Percentiles rank a stretch among this genome's conserved stretches.
phyloP scores from a whole-genome alignment of 2,329 filamentous ascomycete genomes.

The Cladosporium colombiae region DNA sequence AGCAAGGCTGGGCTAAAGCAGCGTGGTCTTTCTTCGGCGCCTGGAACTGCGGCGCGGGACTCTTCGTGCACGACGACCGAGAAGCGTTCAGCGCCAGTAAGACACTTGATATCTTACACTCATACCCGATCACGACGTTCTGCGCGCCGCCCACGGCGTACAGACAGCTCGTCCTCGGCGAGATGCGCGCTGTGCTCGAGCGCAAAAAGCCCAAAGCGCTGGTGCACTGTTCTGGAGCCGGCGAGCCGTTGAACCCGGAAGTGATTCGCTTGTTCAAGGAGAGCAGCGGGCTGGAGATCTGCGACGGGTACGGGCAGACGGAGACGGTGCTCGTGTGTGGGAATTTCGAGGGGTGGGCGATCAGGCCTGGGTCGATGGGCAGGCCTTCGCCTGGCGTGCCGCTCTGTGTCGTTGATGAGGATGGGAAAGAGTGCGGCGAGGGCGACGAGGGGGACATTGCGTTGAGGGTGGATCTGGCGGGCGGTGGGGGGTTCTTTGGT shows the following conservation, averaged over 20 bases:
- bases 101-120: conserved; percentile 38
- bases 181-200: conserved; percentile 34
- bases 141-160: conserved; percentile 46
- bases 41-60: conserved; percentile 44
- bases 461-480: conserved; percentile 27
- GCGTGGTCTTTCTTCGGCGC: conserved; percentile 44
- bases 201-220: conserved; percentile 34
- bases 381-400: conserved; percentile 42
- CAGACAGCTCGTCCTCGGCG: conserved; percentile 42
- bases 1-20: conserved; percentile 48
- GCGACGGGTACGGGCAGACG: conserved; percentile 45
- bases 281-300: conserved; percentile 41
- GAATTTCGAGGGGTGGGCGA: conserved; percentile 39
- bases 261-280: conserved; percentile 42
- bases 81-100: conserved; percentile 36
- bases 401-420: conserved; percentile 37
- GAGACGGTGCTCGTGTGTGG: conserved; percentile 45
- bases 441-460: conserved; percentile 44
- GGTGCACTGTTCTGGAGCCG: conserved; percentile 42
- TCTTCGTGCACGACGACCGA: conserved; percentile 45
- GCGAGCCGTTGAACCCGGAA: conserved; percentile 44
- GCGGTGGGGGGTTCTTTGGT: conserved; percentile 30
- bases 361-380: conserved; percentile 45
- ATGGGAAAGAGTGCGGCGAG: conserved; percentile 33
- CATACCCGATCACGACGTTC: conserved; percentile 44